Percentiles rank a stretch among this genome's conserved stretches.
phyloP scores from a whole-genome alignment of 2,329 filamentous ascomycete species.

The Fusarium staphyleae region DNA sequence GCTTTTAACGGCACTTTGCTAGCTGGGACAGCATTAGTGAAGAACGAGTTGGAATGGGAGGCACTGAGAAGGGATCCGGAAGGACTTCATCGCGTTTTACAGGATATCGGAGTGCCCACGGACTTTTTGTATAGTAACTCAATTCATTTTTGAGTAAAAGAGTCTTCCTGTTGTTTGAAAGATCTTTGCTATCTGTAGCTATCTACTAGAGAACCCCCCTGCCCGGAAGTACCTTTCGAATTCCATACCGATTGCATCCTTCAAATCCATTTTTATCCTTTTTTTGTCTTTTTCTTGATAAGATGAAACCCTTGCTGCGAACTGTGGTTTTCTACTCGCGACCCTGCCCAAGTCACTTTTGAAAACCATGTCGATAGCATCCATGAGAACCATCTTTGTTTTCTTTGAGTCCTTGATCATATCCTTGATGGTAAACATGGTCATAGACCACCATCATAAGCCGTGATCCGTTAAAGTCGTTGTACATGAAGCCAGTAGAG shows the following conservation, averaged over 20 bases:
- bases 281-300: background rate
- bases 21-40: constrained; percentile 69
- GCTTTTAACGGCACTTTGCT: constrained; percentile 69
- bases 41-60: constrained; percentile 65
- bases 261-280: background rate
- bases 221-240: background rate
- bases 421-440: no score
- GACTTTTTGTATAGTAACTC: constrained; percentile 4
- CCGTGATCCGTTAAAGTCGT: background rate
- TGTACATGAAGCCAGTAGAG: background rate
- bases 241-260: no score
- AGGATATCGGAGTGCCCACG: constrained; percentile 43
- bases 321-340: no score
- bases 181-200: constrained; percentile 4
- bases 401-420: no score
- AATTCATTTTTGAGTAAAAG: constrained; percentile 7
- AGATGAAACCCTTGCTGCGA: no score
- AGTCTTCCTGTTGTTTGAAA: background rate
- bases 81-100: constrained; percentile 35
- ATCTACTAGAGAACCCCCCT: background rate
- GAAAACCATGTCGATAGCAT: no score
- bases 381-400: no score
- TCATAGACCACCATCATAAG: no score
- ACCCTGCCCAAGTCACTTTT: no score
- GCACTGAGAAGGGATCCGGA: constrained; percentile 52